A percentile compares a stretch with the other conserved stretches of the same genome.
These are phyloP conservation scores for Wakefieldia striispora DNA, from an alignment of 768 basidiomycete genomes.

Conservation along the genomic window DNA sequence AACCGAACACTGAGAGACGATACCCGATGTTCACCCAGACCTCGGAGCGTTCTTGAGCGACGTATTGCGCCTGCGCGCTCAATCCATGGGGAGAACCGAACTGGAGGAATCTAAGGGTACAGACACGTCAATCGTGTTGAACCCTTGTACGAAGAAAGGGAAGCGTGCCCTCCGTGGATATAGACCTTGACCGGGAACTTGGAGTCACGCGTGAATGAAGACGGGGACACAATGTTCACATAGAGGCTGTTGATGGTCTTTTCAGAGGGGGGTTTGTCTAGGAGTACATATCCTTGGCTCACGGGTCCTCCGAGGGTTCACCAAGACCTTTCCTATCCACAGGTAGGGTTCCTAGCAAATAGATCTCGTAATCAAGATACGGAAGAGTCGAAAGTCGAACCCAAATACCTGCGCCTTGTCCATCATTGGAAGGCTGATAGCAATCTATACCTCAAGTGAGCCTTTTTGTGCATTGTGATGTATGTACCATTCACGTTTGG, in stretches of 20 bases:
- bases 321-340: conserved; percentile 66
- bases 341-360: conserved; percentile 40
- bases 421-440: conserved; percentile 62
- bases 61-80: conserved; percentile 60
- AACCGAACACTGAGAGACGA: conserved; percentile 74
- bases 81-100: conserved; percentile 73
- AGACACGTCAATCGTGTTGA: not conserved
- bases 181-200: conserved; percentile 69
- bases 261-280: not conserved
- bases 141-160: not conserved
- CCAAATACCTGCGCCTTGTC: conserved; percentile 51
- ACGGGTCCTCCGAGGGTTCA: conserved; percentile 71
- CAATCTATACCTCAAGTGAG: conserved; percentile 40
- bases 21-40: conserved; percentile 80
- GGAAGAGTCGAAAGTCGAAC: not conserved
- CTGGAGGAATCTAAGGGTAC: conserved; percentile 60
- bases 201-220: conserved; percentile 38
- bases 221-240: conserved; percentile 61
- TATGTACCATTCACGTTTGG: conserved; percentile 42
- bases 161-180: conserved; percentile 68
- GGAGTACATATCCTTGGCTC: not conserved
- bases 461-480: not conserved
- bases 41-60: conserved; percentile 60
- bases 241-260: conserved; percentile 45
- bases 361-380: not conserved